These are phyloP conservation scores for Peltaster fructicola DNA, from an alignment of 2,329 filamentous ascomycete genomes.

Conservation along the genomic window DNA sequence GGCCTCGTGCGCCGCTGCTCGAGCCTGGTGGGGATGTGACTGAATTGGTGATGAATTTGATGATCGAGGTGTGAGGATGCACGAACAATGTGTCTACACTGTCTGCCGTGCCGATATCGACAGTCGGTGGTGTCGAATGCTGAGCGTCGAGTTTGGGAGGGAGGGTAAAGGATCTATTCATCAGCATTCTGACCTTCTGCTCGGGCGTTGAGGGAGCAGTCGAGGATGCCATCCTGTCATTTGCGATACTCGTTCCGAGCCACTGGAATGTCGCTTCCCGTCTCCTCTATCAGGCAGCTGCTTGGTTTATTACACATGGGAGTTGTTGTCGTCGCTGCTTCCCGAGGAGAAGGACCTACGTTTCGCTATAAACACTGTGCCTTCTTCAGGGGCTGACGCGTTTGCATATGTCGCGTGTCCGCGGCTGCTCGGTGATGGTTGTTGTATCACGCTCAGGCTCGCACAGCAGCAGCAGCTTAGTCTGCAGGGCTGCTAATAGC, in stretches of 20 bases:
- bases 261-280: no score
- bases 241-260: not conserved
- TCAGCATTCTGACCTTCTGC: constrained; percentile 8
- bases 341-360: no score
- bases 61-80: constrained; percentile 55
- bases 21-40: constrained; percentile 15
- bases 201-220: constrained; percentile 15
- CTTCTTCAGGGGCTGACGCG: no score
- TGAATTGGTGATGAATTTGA: constrained; percentile 37
- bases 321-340: no score
- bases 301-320: no score
- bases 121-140: constrained; percentile 14
- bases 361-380: no score
- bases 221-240: constrained; percentile 6
- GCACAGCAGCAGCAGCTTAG: no score
- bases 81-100: constrained; percentile 55
- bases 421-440: no score
- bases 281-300: no score
- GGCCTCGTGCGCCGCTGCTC: constrained; percentile 30
- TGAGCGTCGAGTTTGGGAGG: constrained; percentile 23
- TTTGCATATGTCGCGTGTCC: no score
- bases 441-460: no score
- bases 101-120: constrained; percentile 20
- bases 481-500: no score
- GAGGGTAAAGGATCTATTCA: constrained; percentile 31